Percentiles rank a stretch among this genome's conserved stretches.
Conservation (phyloP, 768 basidiomycete genomes). For the Mycena amicta region DNA sequence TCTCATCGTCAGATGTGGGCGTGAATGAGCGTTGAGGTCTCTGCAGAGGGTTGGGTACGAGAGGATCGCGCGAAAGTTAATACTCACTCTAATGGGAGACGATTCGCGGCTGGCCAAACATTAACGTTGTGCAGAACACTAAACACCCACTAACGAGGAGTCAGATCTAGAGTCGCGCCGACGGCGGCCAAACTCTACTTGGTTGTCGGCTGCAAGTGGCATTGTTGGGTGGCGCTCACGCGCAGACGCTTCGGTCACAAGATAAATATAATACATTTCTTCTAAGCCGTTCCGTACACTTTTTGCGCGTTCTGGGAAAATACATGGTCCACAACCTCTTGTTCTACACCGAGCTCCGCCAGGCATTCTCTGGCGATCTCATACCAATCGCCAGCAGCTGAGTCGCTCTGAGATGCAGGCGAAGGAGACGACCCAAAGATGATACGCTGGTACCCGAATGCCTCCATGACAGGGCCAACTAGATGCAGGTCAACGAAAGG, state of each 20-base stretch:
- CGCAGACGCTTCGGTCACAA: too few relatives aligned
- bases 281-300: conserved; percentile 39
- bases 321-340: conserved; percentile 74
- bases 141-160: conserved; percentile 38
- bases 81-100: conserved; percentile 49
- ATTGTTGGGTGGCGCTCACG: conserved; percentile 1
- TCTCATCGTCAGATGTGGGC: conserved; percentile 56
- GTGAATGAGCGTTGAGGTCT: conserved; percentile 53
- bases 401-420: conserved; percentile 45
- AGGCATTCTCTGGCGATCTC: conserved; percentile 78
- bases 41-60: conserved; percentile 13
- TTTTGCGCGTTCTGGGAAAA: conserved; percentile 57
- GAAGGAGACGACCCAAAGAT: conserved; percentile 81
- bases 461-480: conserved; percentile 85
- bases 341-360: conserved; percentile 78
- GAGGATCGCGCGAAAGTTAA: not conserved
- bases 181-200: conserved; percentile 38
- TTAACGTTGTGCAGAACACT: not conserved
- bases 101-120: conserved; percentile 60
- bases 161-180: conserved; percentile 34
- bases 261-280: conserved; percentile 13
- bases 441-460: conserved; percentile 83
- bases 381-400: conserved; percentile 73
- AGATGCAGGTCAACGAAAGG: conserved; percentile 2
- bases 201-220: conserved; percentile 9